A percentile compares a stretch with the other conserved stretches of the same genome.
Conservation (phyloP, 2,329 filamentous ascomycete species). For the Ceratocystiopsis brevicomis region DNA sequence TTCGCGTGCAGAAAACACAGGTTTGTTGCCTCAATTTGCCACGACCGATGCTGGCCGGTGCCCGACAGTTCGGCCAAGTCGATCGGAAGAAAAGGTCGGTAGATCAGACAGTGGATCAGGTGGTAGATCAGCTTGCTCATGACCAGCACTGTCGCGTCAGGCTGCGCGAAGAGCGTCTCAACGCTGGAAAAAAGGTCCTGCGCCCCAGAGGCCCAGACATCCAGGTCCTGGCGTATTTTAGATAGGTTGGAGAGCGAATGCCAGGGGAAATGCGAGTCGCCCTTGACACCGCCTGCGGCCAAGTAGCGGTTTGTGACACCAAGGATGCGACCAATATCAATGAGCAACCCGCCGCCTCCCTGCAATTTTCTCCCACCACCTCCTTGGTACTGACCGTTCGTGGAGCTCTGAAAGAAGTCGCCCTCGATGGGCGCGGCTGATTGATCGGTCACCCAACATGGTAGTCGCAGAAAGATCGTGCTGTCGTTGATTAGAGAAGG, state of each 20-base stretch:
- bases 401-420: conserved; percentile 61
- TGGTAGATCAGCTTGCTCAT: conserved; percentile 78
- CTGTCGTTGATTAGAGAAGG: conserved; percentile 66
- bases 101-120: conserved; percentile 69
- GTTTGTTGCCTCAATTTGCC: conserved; percentile 83
- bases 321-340: conserved; percentile 67
- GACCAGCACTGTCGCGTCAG: conserved; percentile 60
- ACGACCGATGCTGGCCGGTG: conserved; percentile 69
- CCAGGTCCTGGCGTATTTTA: conserved; percentile 68
- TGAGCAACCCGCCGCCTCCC: conserved; percentile 61
- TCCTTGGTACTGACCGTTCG: conserved; percentile 57
- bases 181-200: conserved; percentile 62
- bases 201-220: conserved; percentile 68
- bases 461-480: conserved; percentile 54
- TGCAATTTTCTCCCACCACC: conserved; percentile 49
- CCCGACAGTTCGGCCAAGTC: conserved; percentile 65
- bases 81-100: conserved; percentile 71
- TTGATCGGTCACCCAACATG: conserved; percentile 49
- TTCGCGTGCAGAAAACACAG: conserved; percentile 76
- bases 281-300: conserved; percentile 69
- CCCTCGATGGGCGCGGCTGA: conserved; percentile 48
- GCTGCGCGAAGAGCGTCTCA: conserved; percentile 55
- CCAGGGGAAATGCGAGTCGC: conserved; percentile 82
- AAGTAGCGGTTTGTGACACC: conserved; percentile 72
- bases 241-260: conserved; percentile 70